Conservation (phyloP, 768 basidiomycete species). For the Brasilioporus rufonigricans region DNA sequence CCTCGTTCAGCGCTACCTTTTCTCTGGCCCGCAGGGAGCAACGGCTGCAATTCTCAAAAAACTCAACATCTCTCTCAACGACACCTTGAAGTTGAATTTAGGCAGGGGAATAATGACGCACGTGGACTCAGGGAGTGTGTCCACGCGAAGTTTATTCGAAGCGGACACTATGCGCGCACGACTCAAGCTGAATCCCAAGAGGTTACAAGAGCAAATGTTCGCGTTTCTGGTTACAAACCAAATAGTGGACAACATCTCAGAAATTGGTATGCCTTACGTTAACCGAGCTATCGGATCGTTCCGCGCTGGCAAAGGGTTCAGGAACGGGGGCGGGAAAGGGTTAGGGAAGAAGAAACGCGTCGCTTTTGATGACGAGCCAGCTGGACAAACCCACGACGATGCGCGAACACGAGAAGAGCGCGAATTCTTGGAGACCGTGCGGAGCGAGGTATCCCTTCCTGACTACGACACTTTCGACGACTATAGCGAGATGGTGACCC, state of each 20-base stretch:
- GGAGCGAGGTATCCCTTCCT: conserved; percentile 74
- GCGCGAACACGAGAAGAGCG: conserved; percentile 58
- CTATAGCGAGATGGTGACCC: conserved; percentile 95
- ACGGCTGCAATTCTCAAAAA: conserved; percentile 20
- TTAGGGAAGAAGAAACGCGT: conserved; percentile 60
- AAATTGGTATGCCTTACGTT: conserved; percentile 80
- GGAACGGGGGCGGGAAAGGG: conserved; percentile 21
- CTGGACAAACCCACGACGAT: conserved; percentile 28
- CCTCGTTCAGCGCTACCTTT: conserved; percentile 36
- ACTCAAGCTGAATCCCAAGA: conserved; percentile 59
- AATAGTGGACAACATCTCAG: conserved; percentile 70
- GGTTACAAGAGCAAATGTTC: conserved; percentile 90
- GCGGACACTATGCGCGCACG: conserved; percentile 48
- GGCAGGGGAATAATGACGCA: conserved; percentile 13
- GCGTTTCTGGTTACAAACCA: conserved; percentile 91
- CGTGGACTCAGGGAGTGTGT: conserved; percentile 13
- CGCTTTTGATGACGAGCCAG: conserved; percentile 63
- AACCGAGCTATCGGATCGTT: conserved; percentile 56
- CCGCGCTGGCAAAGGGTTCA: conserved; percentile 42
- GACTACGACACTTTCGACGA: conserved; percentile 82
- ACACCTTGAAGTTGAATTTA: conserved; percentile 31
- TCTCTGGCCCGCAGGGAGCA: conserved; percentile 17
- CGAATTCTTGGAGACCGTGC: conserved; percentile 74
- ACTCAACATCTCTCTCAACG: conserved; percentile 22
- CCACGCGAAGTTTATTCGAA: conserved; percentile 43